These are phyloP conservation scores for Hawksworthiomyces lignivorus DNA, from an alignment of 2,329 filamentous ascomycete genomes.

Conservation along the genomic window DNA sequence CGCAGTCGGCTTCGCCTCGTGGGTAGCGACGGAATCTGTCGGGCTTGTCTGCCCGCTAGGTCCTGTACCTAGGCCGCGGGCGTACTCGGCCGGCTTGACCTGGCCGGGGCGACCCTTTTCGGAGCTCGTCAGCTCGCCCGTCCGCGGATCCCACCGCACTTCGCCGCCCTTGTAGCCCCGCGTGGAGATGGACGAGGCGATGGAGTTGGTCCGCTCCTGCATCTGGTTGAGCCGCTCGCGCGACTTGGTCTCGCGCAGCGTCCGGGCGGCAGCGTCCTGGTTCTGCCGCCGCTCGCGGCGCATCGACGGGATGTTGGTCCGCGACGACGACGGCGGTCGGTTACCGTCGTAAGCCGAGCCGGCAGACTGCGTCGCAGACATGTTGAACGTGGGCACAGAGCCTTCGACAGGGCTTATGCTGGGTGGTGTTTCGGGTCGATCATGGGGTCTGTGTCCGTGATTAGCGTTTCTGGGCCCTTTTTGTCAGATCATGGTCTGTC, in stretches of 20 bases:
- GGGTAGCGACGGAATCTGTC: not conserved
- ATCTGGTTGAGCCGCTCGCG: slow-evolving; percentile 24
- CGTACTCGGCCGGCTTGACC: slow-evolving; percentile 46
- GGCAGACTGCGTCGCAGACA: slow-evolving; percentile 13
- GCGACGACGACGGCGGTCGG: slow-evolving; percentile 11
- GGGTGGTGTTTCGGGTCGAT: not conserved
- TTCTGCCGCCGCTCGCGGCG: slow-evolving; percentile 42
- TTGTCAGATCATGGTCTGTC: too few species aligned
- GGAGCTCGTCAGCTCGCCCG: slow-evolving; percentile 56
- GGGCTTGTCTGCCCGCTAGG: slow-evolving; percentile 14
- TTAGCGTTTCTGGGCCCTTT: not conserved
- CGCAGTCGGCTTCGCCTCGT: slow-evolving; percentile 8
- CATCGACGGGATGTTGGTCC: slow-evolving; percentile 41
- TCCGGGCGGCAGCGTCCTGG: slow-evolving; percentile 29
- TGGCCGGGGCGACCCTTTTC: slow-evolving; percentile 47
- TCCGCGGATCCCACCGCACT: slow-evolving; percentile 57
- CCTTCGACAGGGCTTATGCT: slow-evolving; percentile 39
- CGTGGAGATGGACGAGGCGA: slow-evolving; percentile 5
- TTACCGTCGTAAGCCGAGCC: not conserved
- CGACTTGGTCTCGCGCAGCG: slow-evolving; percentile 32
- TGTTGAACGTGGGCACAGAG: slow-evolving; percentile 10
- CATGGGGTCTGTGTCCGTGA: slow-evolving; percentile 3
- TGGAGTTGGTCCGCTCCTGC: slow-evolving; percentile 17
- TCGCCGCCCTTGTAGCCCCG: slow-evolving; percentile 27
- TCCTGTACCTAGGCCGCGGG: slow-evolving; percentile 27